A percentile compares a stretch with the other conserved stretches of the same genome.
Evolutionary conservation across 1,284 basidiomycete species (phyloP).

Genomic region (Tranzscheliella williamsii): DNA sequence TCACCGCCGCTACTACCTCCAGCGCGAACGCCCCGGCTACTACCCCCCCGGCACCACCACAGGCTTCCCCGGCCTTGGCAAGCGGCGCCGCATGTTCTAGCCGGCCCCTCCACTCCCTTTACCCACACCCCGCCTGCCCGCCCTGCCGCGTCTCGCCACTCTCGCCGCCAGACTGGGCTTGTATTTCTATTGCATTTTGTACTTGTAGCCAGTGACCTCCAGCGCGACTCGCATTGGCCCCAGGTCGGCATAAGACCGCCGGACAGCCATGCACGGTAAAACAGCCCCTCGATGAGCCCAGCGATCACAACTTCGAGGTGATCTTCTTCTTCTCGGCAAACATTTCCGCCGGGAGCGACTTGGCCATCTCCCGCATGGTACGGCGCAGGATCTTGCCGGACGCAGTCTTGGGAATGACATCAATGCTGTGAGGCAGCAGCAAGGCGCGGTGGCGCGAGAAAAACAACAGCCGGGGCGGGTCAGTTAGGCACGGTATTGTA

Average conservation of each 20-base stretch:
- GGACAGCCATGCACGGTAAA: too few species aligned
- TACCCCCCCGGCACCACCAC: conserved; percentile 47
- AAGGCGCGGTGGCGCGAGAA: too few species aligned
- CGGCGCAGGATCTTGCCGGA: conserved; percentile 51
- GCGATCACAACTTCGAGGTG: conserved; percentile 20
- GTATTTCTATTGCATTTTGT: neutral
- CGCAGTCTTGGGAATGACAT: conserved; percentile 43
- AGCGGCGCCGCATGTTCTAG: conserved; percentile 50
- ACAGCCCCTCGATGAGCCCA: too few species aligned
- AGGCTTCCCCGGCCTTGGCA: conserved; percentile 46
- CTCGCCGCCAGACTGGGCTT: too few species aligned
- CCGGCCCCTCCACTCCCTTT: neutral
- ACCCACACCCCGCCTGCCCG: too few species aligned
- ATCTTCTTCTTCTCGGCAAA: conserved; percentile 22
- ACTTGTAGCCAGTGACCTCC: too few species aligned
- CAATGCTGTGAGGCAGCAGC: conserved; percentile 16
- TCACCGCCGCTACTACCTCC: conserved; percentile 77
- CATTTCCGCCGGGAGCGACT: conserved; percentile 22
- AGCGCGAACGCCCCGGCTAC: conserved; percentile 66
- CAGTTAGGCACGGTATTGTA: neutral
- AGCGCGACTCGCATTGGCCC: too few species aligned
- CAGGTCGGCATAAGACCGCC: too few species aligned
- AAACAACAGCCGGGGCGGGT: neutral
- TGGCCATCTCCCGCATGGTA: conserved; percentile 40
- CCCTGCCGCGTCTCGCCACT: too few species aligned